Conservation (phyloP, 768 basidiomycete genomes). For the Pleurotus tuoliensis region DNA sequence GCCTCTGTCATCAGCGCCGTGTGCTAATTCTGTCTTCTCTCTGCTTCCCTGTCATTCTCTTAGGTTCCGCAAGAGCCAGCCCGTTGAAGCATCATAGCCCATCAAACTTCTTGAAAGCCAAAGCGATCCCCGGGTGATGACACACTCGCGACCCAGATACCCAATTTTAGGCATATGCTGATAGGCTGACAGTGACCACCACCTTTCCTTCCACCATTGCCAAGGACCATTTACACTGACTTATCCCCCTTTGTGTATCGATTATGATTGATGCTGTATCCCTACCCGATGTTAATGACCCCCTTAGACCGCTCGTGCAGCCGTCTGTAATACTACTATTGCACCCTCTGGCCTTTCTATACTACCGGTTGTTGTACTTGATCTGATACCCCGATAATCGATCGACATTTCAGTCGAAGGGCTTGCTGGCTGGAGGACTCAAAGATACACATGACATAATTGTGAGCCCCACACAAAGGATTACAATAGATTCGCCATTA, state of each 20-base stretch:
- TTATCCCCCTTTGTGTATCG: conserved; percentile 9
- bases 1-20: neutral
- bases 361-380: neutral
- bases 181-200: no score
- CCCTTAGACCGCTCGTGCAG: neutral
- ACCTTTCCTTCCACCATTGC: neutral
- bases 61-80: conserved; percentile 8
- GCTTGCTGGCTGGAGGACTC: no score
- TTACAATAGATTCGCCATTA: neutral
- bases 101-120: neutral
- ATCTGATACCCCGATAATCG: conserved; percentile 4
- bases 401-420: neutral
- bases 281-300: neutral
- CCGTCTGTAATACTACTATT: neutral
- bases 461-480: neutral
- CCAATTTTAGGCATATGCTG: neutral
- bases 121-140: neutral
- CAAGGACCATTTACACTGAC: conserved; percentile 3
- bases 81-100: conserved; percentile 1
- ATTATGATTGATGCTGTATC: conserved; percentile 1
- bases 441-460: neutral
- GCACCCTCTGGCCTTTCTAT: neutral
- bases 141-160: conserved; percentile 2
- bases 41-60: neutral
- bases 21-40: neutral